Conservation (phyloP, 2,329 filamentous ascomycete genomes). For the Tolypocladium tundrense region DNA sequence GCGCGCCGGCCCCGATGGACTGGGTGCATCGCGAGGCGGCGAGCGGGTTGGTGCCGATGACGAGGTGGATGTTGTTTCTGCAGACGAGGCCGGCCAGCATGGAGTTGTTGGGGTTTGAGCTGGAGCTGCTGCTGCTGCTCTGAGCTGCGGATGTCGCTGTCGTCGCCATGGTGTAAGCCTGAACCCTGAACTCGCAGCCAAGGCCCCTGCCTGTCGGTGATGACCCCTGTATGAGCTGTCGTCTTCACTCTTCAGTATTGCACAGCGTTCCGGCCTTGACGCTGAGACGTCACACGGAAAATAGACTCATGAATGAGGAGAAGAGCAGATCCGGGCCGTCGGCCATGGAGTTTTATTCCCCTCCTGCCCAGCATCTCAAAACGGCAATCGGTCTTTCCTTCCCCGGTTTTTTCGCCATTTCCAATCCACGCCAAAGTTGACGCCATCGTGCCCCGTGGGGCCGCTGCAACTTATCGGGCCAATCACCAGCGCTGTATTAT, state of each 20-base stretch:
- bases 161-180: background rate
- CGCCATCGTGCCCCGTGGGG: constrained; percentile 19
- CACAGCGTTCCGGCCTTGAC: background rate
- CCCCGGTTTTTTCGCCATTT: constrained; percentile 3
- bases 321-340: background rate
- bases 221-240: background rate
- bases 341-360: background rate
- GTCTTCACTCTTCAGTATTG: background rate
- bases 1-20: constrained; percentile 73
- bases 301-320: background rate
- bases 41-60: constrained; percentile 78
- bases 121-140: background rate
- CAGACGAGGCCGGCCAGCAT: constrained; percentile 65
- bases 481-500: constrained; percentile 3
- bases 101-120: background rate
- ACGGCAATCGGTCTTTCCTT: background rate
- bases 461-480: constrained; percentile 12
- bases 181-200: background rate
- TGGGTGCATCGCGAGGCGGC: constrained; percentile 75
- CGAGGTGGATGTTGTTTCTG: constrained; percentile 64
- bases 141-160: background rate
- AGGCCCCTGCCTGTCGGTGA: background rate
- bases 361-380: background rate
- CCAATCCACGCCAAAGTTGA: constrained; percentile 15
- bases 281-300: background rate